Percentiles rank a stretch among this genome's conserved stretches.
phyloP scores from a whole-genome alignment of 768 basidiomycete species.

The Mycena albidolilacea region DNA sequence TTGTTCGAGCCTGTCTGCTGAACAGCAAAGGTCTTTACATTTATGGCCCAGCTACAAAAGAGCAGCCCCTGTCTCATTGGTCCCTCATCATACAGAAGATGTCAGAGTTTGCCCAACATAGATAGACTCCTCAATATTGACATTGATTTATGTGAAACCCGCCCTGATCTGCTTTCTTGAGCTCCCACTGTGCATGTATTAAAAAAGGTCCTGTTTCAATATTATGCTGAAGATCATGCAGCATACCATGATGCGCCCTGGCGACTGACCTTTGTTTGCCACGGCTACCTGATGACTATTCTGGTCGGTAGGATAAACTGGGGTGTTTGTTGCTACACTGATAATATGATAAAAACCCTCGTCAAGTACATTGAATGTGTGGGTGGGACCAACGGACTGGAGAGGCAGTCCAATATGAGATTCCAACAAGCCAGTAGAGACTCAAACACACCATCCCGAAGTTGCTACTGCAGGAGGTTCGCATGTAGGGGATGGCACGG shows the following conservation, averaged over 20 bases:
- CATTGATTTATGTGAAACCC: neutral
- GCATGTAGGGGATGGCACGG: neutral
- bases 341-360: neutral
- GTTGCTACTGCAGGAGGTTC: neutral
- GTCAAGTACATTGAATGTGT: conserved; percentile 1
- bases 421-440: neutral
- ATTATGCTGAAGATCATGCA: neutral
- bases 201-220: neutral
- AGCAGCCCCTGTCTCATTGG: neutral
- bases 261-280: neutral
- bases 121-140: neutral
- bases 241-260: neutral
- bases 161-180: neutral
- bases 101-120: neutral
- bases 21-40: neutral
- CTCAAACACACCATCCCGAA: neutral
- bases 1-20: neutral
- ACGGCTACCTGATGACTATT: neutral
- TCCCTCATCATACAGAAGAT: neutral
- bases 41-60: neutral
- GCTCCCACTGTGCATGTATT: neutral
- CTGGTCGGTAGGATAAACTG: neutral
- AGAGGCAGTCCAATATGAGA: neutral
- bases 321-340: neutral
- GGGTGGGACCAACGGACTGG: conserved; percentile 1